Base-by-base conservation (phyloP, 768 basidiomycete species). In the Tricholoma sp. region DNA sequence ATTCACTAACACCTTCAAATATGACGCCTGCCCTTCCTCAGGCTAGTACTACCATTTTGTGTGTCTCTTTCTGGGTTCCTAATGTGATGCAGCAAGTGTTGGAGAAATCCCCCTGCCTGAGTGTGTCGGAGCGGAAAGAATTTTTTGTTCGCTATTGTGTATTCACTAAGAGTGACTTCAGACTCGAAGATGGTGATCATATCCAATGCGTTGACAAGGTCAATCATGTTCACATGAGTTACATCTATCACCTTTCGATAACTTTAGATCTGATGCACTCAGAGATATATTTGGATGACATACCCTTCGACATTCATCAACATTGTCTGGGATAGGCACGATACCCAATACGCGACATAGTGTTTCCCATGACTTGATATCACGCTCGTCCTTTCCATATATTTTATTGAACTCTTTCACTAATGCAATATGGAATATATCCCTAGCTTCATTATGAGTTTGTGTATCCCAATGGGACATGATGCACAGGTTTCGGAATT, bases 201-300 rank as follows among this genome's bases (percentile, higher is more conserved):
- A 9, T 45, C 32, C 3, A 51, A 53, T 5, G 61, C 58, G 2
- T 54, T 55, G 3, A 39, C 50, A 5, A 56, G 58, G 52, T 75
- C 69, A 4, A 76, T 69, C 16, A 77, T 63, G 58, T 78, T 78
- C 39, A 77, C 75, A 54, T 74, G 69, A 0, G 65, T 68, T 11
- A 51, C 52, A 12, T 54, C 41, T 5, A 76, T 69, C 3, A 61
- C 64, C 73, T 74, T 37, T 6, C 16, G 43, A 16, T 19, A 10
- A 37, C 14, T 16, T 10, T 24, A n/a, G n/a, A 14, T 34, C 10
- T n/a, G 11, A 37, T 18, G 8, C 19, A 6, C 31, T 4, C 4
- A 12, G 18, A 51, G 22, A 47, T 24, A 10, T 7, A 0, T 4
- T n/a, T n/a, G n/a, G 24, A 11, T 35, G 14, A 65, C 68, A 29